Base-by-base conservation (phyloP, 371 early-diverging fungal genomes). In the Mucor indicus region DNA sequence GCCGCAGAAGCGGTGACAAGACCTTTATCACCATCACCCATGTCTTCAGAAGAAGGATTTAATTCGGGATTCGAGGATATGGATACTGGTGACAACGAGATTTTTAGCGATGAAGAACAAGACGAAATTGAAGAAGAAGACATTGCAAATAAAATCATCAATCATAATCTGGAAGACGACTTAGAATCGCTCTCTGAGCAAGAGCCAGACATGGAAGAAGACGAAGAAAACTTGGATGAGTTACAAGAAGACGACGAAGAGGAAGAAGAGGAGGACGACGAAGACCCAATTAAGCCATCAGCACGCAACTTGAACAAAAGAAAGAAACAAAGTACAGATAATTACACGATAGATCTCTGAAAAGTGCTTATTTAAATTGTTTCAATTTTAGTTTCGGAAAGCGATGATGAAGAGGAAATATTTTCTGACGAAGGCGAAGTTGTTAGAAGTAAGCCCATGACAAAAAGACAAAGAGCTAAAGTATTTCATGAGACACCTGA, bases 391-490 rank as follows among this genome's bases (percentile, higher is more conserved):
- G 19, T 33, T 44, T 17, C 22, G 8, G 25, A 27, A 30, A 43
- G 17, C 1, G 23, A 38, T 12, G 38, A 38, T 6, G 57, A 56
- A 27, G 57, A 56, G 23, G 62, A 60, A 16, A 58, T 47, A 13
- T 57, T 60, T 3, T 61, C 68, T 11, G 79, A 77, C 4, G 62
- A 60, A 16, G 55, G 63, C 22, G 81, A 81, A 48, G 58, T 77
- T 37, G 51, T 79, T 32, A 48, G 63, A 48, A 65, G 75, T 55
- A 56, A 66, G 57, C 67, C 77, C 50, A 53, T 88, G 55, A 88
- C 89, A n/a, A 83, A 84, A 42, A 77, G 89, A 30, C 89, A 88
- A 55, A 62, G 86, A 11, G 84, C 87, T 6, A 82, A 80, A 45
- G 53, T 85, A 42, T 77, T 79, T 48, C 68, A 67, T 5, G 76